Conservation (phyloP, 768 basidiomycete species). For the Scleroderma bovista region DNA sequence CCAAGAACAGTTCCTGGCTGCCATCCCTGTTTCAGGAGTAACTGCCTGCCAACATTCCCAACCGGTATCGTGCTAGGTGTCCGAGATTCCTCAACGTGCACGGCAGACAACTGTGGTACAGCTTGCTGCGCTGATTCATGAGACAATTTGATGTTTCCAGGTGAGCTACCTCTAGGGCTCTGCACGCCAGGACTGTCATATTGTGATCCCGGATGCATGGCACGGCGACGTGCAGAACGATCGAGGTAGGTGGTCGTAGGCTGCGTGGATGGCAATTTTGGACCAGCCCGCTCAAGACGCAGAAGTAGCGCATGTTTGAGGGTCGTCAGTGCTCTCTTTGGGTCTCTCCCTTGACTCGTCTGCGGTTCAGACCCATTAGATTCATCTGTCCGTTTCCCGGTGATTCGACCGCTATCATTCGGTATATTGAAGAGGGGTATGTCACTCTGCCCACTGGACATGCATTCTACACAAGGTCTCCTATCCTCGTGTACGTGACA, state of each 20-base stretch:
- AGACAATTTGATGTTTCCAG: slow-evolving; percentile 6
- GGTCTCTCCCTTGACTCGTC: slow-evolving; percentile 35
- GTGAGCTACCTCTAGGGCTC: slow-evolving; percentile 18
- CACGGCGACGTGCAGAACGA: slow-evolving; percentile 66
- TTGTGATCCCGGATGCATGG: slow-evolving; percentile 46
- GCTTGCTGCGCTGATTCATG: slow-evolving; percentile 11
- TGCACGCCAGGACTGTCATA: slow-evolving; percentile 50
- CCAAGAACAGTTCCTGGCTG: slow-evolving; percentile 48
- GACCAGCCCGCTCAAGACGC: slow-evolving; percentile 32
- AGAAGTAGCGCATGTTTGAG: slow-evolving; percentile 62
- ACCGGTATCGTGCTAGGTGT: slow-evolving; percentile 46
- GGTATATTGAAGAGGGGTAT: slow-evolving; percentile 47
- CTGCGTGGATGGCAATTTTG: slow-evolving; percentile 8
- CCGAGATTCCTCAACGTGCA: slow-evolving; percentile 24
- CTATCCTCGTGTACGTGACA: slow-evolving; percentile 63
- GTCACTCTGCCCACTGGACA: slow-evolving; percentile 44
- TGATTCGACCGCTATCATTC: slow-evolving; percentile 9
- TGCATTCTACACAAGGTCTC: slow-evolving; percentile 60
- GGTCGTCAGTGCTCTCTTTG: slow-evolving; percentile 60
- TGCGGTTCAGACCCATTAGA: slow-evolving; percentile 2
- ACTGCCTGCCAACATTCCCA: slow-evolving; percentile 60
- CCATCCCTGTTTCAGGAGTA: slow-evolving; percentile 77
- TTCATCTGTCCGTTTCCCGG: slow-evolving; percentile 19
- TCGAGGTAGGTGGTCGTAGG: slow-evolving; percentile 45
- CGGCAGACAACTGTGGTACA: slow-evolving; percentile 17